Conservation (phyloP, 148 eudicot species). For the Rhododendron vialii region DNA sequence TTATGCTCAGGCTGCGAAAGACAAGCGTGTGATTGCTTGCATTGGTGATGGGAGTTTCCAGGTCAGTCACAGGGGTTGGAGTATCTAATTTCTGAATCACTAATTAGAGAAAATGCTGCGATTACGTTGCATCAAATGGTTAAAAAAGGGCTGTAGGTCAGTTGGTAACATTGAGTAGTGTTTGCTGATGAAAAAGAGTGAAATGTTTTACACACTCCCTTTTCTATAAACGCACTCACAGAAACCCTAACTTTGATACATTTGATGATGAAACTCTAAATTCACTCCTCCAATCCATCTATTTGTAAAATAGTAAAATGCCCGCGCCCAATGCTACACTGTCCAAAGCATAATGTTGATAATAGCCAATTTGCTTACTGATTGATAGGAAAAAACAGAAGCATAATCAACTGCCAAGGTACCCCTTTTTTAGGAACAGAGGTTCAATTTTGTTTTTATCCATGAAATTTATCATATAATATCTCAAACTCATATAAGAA, state of each 20-base stretch:
- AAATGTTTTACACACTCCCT: neutral
- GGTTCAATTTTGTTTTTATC: neutral
- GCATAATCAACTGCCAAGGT: neutral
- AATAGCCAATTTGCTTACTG: neutral
- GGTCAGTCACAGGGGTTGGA: conserved; percentile 29
- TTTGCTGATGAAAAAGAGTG: neutral
- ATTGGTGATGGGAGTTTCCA: conserved; percentile 87
- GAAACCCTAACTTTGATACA: neutral
- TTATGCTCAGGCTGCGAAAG: conserved; percentile 77
- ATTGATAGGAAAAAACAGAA: neutral
- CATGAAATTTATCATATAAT: neutral
- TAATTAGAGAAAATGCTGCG: neutral
- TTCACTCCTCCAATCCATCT: neutral
- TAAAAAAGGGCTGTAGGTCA: neutral
- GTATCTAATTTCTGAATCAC: neutral
- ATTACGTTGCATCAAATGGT: no score
- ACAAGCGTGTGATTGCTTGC: conserved; percentile 69
- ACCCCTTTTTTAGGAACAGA: neutral
- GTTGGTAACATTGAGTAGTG: neutral
- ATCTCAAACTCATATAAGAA: neutral
- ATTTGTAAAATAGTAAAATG: neutral
- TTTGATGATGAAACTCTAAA: neutral
- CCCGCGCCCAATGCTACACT: neutral
- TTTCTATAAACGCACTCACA: neutral
- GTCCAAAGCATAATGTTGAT: neutral